Conservation (phyloP, 768 basidiomycete species). For the Leccinum incarnatum region DNA sequence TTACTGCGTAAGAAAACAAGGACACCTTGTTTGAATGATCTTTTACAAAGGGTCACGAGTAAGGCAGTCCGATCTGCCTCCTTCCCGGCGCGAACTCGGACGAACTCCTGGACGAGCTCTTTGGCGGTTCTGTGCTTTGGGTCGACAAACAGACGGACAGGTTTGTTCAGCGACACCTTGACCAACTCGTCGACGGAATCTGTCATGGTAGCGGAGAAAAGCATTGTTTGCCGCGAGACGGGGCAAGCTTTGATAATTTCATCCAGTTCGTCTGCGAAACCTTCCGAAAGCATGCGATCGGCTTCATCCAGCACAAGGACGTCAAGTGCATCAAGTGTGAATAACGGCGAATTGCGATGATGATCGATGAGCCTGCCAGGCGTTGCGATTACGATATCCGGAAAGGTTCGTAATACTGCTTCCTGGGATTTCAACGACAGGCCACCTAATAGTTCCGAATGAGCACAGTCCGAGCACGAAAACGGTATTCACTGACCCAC, state of each 20-base stretch:
- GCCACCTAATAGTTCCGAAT: slow-evolving; percentile 57
- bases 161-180: slow-evolving; percentile 87
- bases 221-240: slow-evolving; percentile 88
- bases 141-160: slow-evolving; percentile 93
- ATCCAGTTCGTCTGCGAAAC: slow-evolving; percentile 89
- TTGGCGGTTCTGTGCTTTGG: slow-evolving; percentile 85
- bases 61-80: slow-evolving; percentile 75
- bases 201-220: slow-evolving; percentile 99
- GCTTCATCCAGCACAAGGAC: slow-evolving; percentile 96
- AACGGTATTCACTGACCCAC: slow-evolving; percentile 59
- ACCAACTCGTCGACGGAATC: slow-evolving; percentile 94
- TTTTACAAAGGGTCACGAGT: slow-evolving; percentile 79
- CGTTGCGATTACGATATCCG: slow-evolving; percentile 94
- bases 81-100: slow-evolving; percentile 81
- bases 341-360: slow-evolving; percentile 90
- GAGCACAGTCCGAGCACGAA: background rate
- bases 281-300: slow-evolving; percentile 94
- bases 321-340: slow-evolving; percentile 89
- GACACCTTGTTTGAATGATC: slow-evolving; percentile 79
- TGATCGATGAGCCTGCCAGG: slow-evolving; percentile 98
- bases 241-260: slow-evolving; percentile 95
- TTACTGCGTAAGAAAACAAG: slow-evolving; percentile 97
- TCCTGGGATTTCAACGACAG: slow-evolving; percentile 93
- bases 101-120: slow-evolving; percentile 90
- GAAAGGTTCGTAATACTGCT: slow-evolving; percentile 74